Conservation (phyloP, 2,329 filamentous ascomycete species). For the Trichoderma atroviride region DNA sequence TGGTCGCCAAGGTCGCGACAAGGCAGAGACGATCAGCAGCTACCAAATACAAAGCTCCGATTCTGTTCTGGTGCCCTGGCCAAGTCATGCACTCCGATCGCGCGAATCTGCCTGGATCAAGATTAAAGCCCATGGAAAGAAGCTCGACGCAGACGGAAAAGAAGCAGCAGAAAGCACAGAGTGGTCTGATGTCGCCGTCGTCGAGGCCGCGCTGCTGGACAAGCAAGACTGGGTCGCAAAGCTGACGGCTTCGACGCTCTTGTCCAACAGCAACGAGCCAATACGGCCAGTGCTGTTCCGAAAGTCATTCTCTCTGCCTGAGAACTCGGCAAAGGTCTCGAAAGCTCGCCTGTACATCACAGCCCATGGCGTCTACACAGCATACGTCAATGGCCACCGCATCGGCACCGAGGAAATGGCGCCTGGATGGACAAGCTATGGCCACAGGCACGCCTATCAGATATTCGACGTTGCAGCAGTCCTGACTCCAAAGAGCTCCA, state of each 20-base stretch:
- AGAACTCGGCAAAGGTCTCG: background rate
- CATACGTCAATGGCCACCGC: constrained; percentile 49
- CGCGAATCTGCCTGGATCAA: background rate
- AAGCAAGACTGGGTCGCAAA: background rate
- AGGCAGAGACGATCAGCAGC: background rate
- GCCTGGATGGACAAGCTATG: constrained; percentile 57
- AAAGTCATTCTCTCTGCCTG: background rate
- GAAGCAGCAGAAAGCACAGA: background rate
- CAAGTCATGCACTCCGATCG: background rate
- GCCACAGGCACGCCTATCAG: constrained; percentile 54
- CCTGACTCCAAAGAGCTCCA: constrained; percentile 42
- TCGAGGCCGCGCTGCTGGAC: background rate
- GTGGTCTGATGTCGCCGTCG: background rate
- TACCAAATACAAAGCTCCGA: background rate
- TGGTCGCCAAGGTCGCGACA: background rate
- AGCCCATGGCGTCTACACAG: constrained; percentile 49
- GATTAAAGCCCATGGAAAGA: background rate
- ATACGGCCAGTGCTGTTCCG: background rate
- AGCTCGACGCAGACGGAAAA: background rate
- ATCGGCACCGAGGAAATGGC: constrained; percentile 48
- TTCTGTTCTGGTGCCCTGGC: background rate
- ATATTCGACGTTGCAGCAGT: constrained; percentile 53
- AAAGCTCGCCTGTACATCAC: constrained; percentile 52
- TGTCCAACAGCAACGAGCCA: background rate
- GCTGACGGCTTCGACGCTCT: background rate